These are phyloP conservation scores for Hypholoma sublateritium DNA, from an alignment of 768 basidiomycete genomes.

Conservation along the genomic window DNA sequence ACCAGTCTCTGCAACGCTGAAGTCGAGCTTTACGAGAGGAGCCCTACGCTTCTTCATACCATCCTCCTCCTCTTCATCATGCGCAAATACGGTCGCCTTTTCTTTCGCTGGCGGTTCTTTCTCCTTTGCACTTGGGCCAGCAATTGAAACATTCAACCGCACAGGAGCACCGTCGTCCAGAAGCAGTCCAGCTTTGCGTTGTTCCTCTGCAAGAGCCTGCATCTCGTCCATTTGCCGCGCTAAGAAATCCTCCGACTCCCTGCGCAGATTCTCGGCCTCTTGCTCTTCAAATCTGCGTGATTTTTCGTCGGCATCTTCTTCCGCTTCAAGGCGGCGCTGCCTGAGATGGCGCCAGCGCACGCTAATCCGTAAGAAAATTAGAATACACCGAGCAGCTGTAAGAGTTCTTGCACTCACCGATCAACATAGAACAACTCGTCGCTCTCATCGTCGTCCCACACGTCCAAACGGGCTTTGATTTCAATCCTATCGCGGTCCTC, in stretches of 20 bases:
- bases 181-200: conserved; percentile 86
- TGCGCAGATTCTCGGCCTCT: conserved; percentile 82
- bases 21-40: conserved; percentile 88
- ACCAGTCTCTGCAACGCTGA: conserved; percentile 76
- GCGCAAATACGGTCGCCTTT: conserved; percentile 67
- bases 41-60: conserved; percentile 79
- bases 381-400: not conserved
- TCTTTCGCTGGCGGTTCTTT: conserved; percentile 45
- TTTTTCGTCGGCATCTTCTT: conserved; percentile 82
- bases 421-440: conserved; percentile 93
- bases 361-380: conserved; percentile 36
- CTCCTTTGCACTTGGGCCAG: conserved; percentile 45
- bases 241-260: conserved; percentile 92
- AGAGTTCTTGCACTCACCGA: conserved; percentile 49
- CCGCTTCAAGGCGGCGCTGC: conserved; percentile 65
- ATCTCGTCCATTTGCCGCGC: conserved; percentile 95
- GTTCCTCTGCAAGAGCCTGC: conserved; percentile 87
- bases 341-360: conserved; percentile 84
- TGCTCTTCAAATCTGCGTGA: conserved; percentile 82
- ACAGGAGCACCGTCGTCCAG: conserved; percentile 92
- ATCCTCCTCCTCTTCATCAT: conserved; percentile 88
- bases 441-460: conserved; percentile 93
- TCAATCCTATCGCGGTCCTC: conserved; percentile 81
- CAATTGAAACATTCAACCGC: conserved; percentile 76
- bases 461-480: conserved; percentile 77